Percentiles rank a stretch among this genome's conserved stretches.
These are phyloP conservation scores for Tuber calosporum DNA, from an alignment of 495 filamentous ascomycete species.

Conservation along the genomic window DNA sequence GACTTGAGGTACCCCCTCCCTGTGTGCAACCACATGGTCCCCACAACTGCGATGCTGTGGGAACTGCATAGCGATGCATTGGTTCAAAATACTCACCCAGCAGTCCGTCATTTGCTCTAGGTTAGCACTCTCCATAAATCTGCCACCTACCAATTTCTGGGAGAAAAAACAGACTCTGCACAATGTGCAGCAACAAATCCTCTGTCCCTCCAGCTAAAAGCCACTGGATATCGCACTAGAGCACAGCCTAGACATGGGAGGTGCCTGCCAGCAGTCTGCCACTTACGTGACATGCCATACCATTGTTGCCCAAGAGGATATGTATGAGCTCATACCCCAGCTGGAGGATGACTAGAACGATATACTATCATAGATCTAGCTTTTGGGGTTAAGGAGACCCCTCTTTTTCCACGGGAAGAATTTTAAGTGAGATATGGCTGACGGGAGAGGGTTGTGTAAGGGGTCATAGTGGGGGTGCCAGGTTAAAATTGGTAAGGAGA, in stretches of 20 bases:
- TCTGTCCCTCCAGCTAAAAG: no score
- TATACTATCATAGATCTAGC: slow-evolving; percentile 96
- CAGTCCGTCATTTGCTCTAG: no score
- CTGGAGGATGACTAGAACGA: slow-evolving; percentile 97
- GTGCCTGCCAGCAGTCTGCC: slow-evolving; percentile 90
- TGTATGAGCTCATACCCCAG: slow-evolving; percentile 87
- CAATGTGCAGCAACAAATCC: no score
- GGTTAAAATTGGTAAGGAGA: slow-evolving; percentile 77
- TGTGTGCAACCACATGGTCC: no score
- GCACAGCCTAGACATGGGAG: slow-evolving; percentile 95
- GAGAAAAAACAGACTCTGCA: no score
- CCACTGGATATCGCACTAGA: slow-evolving; percentile 87
- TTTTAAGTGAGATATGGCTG: no score
- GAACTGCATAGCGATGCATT: no score
- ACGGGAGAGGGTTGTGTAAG: slow-evolving; percentile 5
- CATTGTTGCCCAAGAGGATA: slow-evolving; percentile 71
- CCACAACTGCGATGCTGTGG: no score
- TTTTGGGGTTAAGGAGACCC: slow-evolving; percentile 88
- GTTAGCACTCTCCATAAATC: no score
- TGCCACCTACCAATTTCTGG: no score
- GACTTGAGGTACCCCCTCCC: no score
- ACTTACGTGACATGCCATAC: slow-evolving; percentile 97
- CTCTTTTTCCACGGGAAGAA: background rate
- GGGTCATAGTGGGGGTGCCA: slow-evolving; percentile 85
- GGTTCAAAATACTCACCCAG: no score